These are phyloP conservation scores for Nephelium lappaceum DNA, from an alignment of 345 rosid genomes.

Conservation along the genomic window DNA sequence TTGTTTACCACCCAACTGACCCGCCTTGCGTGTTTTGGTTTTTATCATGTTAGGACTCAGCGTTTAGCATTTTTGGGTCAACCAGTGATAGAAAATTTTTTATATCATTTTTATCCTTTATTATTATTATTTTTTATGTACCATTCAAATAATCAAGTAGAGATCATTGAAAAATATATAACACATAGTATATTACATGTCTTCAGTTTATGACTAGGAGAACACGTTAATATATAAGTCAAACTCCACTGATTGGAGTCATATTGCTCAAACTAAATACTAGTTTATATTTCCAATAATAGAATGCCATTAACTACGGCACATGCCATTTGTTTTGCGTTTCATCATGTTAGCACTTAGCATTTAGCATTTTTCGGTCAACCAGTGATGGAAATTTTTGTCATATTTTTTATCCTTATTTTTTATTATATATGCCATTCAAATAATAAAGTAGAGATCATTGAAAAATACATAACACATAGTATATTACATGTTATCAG, in stretches of 20 bases:
- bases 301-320: neutral
- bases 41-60: too few relatives aligned
- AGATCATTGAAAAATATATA: neutral
- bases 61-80: too few relatives aligned
- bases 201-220: neutral
- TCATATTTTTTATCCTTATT: neutral
- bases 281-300: neutral
- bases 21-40: too few relatives aligned
- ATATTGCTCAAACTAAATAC: slow-evolving; percentile 47
- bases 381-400: neutral
- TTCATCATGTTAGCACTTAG: too few relatives aligned
- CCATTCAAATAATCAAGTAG: neutral
- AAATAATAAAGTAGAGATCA: neutral
- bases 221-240: neutral
- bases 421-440: too few relatives aligned
- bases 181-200: neutral
- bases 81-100: too few relatives aligned
- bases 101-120: too few relatives aligned
- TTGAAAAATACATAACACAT: neutral
- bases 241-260: slow-evolving; percentile 6
- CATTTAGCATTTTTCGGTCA: neutral
- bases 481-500: neutral
- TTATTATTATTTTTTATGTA: too few relatives aligned
- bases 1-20: too few relatives aligned
- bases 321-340: too few relatives aligned